A percentile compares a stretch with the other conserved stretches of the same genome.
These are phyloP conservation scores for Coemansia biformis DNA, from an alignment of 192 early-diverging fungal species.

Conservation along the genomic window DNA sequence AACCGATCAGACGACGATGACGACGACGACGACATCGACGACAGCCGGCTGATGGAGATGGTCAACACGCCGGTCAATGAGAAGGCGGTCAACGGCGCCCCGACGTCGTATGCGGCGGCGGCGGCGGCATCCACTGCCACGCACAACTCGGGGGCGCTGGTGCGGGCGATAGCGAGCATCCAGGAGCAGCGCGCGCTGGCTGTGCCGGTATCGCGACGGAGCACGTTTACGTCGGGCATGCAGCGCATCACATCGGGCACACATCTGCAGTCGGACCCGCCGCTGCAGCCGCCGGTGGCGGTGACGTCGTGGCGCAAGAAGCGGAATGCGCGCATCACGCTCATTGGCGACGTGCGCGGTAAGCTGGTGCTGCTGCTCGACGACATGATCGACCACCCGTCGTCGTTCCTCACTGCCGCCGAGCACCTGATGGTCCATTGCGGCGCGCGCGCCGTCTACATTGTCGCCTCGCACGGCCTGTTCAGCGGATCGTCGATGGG, in stretches of 20 bases:
- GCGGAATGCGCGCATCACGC: constrained; percentile 62
- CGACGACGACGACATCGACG: constrained; percentile 47
- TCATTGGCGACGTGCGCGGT: constrained; percentile 88
- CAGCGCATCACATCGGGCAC: constrained; percentile 51
- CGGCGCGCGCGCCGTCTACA: constrained; percentile 75
- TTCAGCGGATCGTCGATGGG: constrained; percentile 81
- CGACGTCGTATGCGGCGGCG: constrained; percentile 2
- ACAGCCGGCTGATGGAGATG: constrained; percentile 48
- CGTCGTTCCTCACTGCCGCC: constrained; percentile 89
- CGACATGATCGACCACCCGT: constrained; percentile 89
- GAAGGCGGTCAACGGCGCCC: no score
- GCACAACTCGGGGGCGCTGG: constrained; percentile 39
- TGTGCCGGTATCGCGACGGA: constrained; percentile 9
- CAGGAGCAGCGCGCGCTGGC: constrained; percentile 24
- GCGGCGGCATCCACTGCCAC: constrained; percentile 3
- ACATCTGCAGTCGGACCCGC: constrained; percentile 48
- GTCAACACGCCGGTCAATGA: constrained; percentile 52
- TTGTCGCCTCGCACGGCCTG: constrained; percentile 93
- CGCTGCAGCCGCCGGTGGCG: constrained; percentile 41
- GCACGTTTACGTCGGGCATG: constrained; percentile 13
- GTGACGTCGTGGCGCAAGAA: constrained; percentile 54
- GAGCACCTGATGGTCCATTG: constrained; percentile 81
- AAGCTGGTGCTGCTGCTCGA: constrained; percentile 90
- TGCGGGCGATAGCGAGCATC: constrained; percentile 30
- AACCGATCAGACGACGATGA: constrained; percentile 46